phyloP scores from a whole-genome alignment of 345 rosid genomes.

The Odontarrhena argentea region DNA sequence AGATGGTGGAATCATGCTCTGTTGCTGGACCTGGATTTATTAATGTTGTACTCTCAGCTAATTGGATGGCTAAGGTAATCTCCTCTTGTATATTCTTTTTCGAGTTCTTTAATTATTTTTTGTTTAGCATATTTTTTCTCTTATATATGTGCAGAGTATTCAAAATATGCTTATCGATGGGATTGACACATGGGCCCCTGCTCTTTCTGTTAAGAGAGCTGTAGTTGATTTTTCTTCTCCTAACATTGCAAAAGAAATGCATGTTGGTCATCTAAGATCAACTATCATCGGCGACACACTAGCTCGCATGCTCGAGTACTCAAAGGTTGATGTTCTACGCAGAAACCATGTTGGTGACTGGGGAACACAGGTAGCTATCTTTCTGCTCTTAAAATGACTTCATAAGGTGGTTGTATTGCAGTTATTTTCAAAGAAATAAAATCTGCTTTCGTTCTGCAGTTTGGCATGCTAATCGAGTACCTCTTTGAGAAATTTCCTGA shows the following conservation, averaged over 20 bases:
- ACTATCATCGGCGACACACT: constrained; percentile 95
- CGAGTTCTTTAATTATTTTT: neutral
- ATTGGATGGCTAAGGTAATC: constrained; percentile 92
- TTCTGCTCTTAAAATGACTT: constrained; percentile 21
- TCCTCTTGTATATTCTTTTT: constrained; percentile 13
- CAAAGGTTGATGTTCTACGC: constrained; percentile 86
- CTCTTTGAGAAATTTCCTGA: constrained; percentile 82
- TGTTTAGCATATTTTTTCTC: constrained; percentile 31
- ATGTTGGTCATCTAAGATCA: constrained; percentile 96
- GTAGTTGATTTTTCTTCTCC: constrained; percentile 99
- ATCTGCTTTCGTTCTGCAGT: constrained; percentile 53
- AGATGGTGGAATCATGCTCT: constrained; percentile 78
- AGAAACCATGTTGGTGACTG: constrained; percentile 48
- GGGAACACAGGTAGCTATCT: constrained; percentile 92
- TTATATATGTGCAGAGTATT: constrained; percentile 56
- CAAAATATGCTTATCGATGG: constrained; percentile 81
- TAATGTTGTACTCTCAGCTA: constrained; percentile 66
- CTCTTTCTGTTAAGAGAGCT: constrained; percentile 61
- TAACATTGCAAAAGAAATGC: constrained; percentile 99
- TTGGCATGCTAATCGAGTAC: constrained; percentile 94
- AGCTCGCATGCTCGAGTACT: constrained; percentile 92
- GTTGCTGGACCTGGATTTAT: constrained; percentile 97
- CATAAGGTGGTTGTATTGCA: constrained; percentile 2
- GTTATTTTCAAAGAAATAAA: constrained; percentile 10
- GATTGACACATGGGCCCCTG: constrained; percentile 88